phyloP scores from a whole-genome alignment of 495 filamentous ascomycete genomes.

The Aspergillus baeticus region DNA sequence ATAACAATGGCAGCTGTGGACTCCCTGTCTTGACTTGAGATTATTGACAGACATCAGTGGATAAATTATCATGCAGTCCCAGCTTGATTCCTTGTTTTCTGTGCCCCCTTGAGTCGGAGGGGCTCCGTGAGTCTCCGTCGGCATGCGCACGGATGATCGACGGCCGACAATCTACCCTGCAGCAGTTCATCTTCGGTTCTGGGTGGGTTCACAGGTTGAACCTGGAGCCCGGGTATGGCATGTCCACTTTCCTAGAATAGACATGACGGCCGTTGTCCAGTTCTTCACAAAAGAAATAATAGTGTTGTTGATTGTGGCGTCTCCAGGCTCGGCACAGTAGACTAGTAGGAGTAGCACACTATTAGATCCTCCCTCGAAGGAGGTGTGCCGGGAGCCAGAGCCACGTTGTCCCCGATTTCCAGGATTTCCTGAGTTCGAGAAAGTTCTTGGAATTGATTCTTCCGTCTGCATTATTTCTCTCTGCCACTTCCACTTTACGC shows the following conservation, averaged over 20 bases:
- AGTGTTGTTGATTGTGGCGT: background rate
- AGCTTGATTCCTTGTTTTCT: conserved; percentile 1
- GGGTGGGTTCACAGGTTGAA: background rate
- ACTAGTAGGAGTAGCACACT: no score
- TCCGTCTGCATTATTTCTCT: background rate
- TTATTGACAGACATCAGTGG: background rate
- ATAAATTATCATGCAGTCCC: conserved; percentile 3
- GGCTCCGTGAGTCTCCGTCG: conserved; percentile 1
- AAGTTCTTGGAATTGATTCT: no score
- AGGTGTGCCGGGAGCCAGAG: no score
- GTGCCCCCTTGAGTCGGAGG: background rate
- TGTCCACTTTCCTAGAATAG: conserved; percentile 12
- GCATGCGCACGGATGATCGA: conserved; percentile 16
- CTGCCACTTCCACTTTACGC: background rate
- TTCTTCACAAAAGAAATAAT: background rate
- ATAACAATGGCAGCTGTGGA: background rate
- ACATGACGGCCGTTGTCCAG: conserved; percentile 15
- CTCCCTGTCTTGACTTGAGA: background rate
- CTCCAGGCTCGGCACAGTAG: no score
- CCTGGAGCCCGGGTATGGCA: background rate
- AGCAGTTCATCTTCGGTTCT: conserved; percentile 5
- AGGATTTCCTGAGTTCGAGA: background rate
- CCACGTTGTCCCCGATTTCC: background rate
- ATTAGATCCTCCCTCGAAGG: no score
- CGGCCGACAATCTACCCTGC: conserved; percentile 13